Evolutionary conservation across 306 rosid genomes (phyloP), one percentile per base, ranked within the genome.

Genomic region (Trifolium pratense): DNA sequence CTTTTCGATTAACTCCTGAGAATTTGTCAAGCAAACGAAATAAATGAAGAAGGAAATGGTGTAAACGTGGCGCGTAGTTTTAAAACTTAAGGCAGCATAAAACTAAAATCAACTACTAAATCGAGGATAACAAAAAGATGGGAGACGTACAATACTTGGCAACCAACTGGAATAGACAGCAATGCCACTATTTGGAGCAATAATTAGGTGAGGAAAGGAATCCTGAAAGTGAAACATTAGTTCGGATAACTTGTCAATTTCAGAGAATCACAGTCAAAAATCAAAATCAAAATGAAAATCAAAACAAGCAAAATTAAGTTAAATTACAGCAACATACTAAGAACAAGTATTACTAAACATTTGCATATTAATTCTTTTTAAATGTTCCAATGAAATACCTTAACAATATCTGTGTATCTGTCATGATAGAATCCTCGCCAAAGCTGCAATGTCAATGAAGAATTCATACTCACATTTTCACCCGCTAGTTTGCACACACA

Each of bases 81-180:
- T 31, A 5, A 7, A 26, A 36, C 51, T 57, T 6, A 68, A 3
- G 4, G 10, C 3, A 39, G 9, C 32, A 43, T 5, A 13, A 67
- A 58, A 36, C 15, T 70, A 43, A 34, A 74, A 68, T 12, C 16
- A 67, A 55, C 17, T 62, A 52, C 61, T 17, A 42, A 75, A 23
- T 7, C 10, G 7, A 8, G 65, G 68, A 74, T 23, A 51, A 70
- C 58, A 66, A 29, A 59, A 62, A 80, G 76, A 37, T 65, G 34
- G 34, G 39, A 46, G 56, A 76, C 96, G 0, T 81, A 94, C 97
- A 78, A 94, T 82, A 20, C 89, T 88, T 29, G 97, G 91, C 53
- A 81, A 73, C 99, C 99, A 94, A 84, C 96, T 94, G 55, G 96
- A 76, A 84, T 89, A 91, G 9, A 95, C 95, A 65, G 97, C 99